A percentile compares a stretch with the other conserved stretches of the same genome.
phyloP scores from a whole-genome alignment of 1,284 basidiomycete species.

The Gymnopus androsaceus region DNA sequence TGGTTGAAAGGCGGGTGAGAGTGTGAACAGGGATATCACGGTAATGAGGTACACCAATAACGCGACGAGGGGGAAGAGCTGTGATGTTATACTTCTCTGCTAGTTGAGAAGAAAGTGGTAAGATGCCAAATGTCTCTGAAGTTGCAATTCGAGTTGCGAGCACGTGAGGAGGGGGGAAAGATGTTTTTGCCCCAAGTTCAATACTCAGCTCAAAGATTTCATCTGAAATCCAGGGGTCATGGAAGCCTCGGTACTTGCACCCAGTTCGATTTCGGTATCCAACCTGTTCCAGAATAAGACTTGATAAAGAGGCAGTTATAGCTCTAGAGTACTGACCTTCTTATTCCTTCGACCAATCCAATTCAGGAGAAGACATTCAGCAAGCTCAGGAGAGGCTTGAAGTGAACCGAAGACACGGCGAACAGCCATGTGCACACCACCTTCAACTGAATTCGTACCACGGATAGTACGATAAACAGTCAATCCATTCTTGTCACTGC shows the following conservation, averaged over 20 bases:
- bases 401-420: conserved; percentile 13
- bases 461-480: conserved; percentile 6
- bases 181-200: conserved; percentile 8
- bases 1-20: conserved; percentile 15
- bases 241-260: conserved; percentile 10
- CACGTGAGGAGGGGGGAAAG: conserved; percentile 14
- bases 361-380: conserved; percentile 19
- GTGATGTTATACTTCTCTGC: conserved; percentile 10
- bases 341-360: conserved; percentile 18
- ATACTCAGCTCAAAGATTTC: conserved; percentile 18
- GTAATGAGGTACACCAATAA: conserved; percentile 13
- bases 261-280: conserved; percentile 19
- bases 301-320: not conserved
- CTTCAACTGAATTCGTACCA: conserved; percentile 20
- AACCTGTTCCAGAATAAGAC: conserved; percentile 5
- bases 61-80: conserved; percentile 6
- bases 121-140: conserved; percentile 17
- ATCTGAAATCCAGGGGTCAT: conserved; percentile 17
- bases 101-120: conserved; percentile 8
- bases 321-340: not conserved
- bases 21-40: conserved; percentile 13
- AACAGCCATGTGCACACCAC: conserved; percentile 17
- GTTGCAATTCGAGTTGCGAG: conserved; percentile 22
- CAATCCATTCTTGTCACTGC: conserved; percentile 12
- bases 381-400: conserved; percentile 16